These are phyloP conservation scores for Termitomyces sp. DNA, from an alignment of 768 basidiomycete genomes.

Conservation along the genomic window DNA sequence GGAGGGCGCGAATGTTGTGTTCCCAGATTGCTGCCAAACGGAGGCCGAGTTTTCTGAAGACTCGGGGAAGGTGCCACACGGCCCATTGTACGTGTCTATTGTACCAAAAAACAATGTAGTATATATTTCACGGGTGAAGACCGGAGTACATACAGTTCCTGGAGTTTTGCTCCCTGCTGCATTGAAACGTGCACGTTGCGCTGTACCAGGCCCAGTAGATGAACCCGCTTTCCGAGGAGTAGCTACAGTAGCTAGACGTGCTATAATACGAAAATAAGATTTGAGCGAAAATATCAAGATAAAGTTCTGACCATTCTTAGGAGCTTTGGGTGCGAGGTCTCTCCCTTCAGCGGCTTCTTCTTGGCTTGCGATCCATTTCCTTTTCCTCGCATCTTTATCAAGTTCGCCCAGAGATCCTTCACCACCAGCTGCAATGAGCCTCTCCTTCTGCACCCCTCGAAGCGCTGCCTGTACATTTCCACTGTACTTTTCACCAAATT, in stretches of 20 bases:
- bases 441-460: slow-evolving; percentile 65
- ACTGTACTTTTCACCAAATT: slow-evolving; percentile 76
- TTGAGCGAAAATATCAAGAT: slow-evolving; percentile 1
- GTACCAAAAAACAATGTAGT: background rate
- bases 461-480: slow-evolving; percentile 74
- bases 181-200: slow-evolving; percentile 44
- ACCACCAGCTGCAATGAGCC: slow-evolving; percentile 48
- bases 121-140: background rate
- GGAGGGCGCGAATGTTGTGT: slow-evolving; percentile 30
- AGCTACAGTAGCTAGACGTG: slow-evolving; percentile 40
- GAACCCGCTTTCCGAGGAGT: slow-evolving; percentile 56
- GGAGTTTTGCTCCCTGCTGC: slow-evolving; percentile 43
- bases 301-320: slow-evolving; percentile 56
- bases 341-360: slow-evolving; percentile 42
- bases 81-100: slow-evolving; percentile 33
- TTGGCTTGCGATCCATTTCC: slow-evolving; percentile 75
- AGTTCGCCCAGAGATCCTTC: slow-evolving; percentile 54
- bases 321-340: slow-evolving; percentile 36
- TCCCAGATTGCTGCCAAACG: slow-evolving; percentile 37
- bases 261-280: slow-evolving; percentile 25
- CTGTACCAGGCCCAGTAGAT: slow-evolving; percentile 52
- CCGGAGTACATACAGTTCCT: slow-evolving; percentile 30
- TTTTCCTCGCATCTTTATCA: slow-evolving; percentile 66
- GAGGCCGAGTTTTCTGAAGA: slow-evolving; percentile 46
- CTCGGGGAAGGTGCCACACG: slow-evolving; percentile 41